Evolutionary conservation across 805 yeast species (phyloP).

Genomic region (Cyberlindnera mrakii): DNA sequence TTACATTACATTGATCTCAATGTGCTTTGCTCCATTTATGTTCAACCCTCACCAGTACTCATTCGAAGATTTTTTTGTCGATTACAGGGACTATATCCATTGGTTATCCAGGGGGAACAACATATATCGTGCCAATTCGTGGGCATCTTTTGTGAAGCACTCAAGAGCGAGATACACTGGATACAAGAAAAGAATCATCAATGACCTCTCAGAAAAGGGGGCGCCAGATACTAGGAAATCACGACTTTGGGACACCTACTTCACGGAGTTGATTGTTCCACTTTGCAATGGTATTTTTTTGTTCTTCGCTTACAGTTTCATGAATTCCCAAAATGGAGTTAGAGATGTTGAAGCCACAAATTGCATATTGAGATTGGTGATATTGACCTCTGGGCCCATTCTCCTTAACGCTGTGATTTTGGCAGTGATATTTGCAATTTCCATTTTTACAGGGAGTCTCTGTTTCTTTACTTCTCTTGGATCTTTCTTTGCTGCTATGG

Average conservation of each 20-base stretch:
- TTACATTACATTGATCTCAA: constrained; percentile 63
- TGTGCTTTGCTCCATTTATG: constrained; percentile 65
- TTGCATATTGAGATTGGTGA: constrained; percentile 54
- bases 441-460: constrained; percentile 46
- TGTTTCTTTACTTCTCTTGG: background rate
- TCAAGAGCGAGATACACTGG: constrained; percentile 91
- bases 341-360: constrained; percentile 40
- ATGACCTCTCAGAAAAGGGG: constrained; percentile 57
- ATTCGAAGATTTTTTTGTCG: constrained; percentile 63
- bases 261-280: constrained; percentile 78
- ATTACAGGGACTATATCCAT: constrained; percentile 53
- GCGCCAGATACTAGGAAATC: constrained; percentile 64
- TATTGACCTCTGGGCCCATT: constrained; percentile 48
- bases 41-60: constrained; percentile 77
- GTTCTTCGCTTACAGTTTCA: constrained; percentile 68
- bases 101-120: constrained; percentile 84
- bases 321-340: constrained; percentile 87
- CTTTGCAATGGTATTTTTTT: constrained; percentile 61
- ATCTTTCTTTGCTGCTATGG: constrained; percentile 43
- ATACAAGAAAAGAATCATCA: constrained; percentile 66
- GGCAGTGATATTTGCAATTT: constrained; percentile 33
- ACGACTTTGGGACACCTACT: constrained; percentile 66
- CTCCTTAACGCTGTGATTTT: constrained; percentile 28
- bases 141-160: constrained; percentile 71
- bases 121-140: constrained; percentile 60